These are phyloP conservation scores for Dissophora ornata DNA, from an alignment of 192 early-diverging fungal species.

Conservation along the genomic window DNA sequence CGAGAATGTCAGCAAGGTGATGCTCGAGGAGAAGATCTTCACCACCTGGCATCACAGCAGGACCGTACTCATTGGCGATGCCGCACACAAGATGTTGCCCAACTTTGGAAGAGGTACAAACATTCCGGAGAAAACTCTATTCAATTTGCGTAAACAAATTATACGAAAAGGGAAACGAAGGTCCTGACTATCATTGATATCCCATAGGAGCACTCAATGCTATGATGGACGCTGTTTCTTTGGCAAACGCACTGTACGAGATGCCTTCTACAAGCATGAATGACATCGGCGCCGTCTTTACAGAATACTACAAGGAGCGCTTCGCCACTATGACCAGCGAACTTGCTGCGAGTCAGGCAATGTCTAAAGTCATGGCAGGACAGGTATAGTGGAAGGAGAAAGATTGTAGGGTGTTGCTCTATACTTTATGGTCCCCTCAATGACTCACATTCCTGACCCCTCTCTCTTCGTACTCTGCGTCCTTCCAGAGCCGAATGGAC, in stretches of 20 bases:
- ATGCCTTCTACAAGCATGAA: slow-evolving; percentile 1
- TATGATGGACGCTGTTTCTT: slow-evolving; percentile 20
- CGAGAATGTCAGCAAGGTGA: slow-evolving; percentile 6
- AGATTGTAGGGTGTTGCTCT: no score
- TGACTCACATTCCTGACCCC: no score
- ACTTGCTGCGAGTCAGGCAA: not conserved
- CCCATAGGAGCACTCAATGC: slow-evolving; percentile 19
- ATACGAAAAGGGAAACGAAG: no score
- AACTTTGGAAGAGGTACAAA: slow-evolving; percentile 15
- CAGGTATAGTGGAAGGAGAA: no score
- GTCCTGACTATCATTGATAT: not conserved
- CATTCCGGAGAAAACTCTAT: no score
- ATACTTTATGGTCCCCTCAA: no score
- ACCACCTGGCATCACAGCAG: slow-evolving; percentile 10
- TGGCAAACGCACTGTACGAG: slow-evolving; percentile 23
- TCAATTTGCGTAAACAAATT: no score
- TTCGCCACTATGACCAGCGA: slow-evolving; percentile 6
- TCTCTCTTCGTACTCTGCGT: no score
- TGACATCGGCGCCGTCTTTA: no score
- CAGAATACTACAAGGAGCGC: slow-evolving; percentile 21
- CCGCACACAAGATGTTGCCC: slow-evolving; percentile 39
- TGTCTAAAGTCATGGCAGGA: slow-evolving; percentile 12
- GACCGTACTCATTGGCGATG: slow-evolving; percentile 19
- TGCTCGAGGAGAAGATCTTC: slow-evolving; percentile 16
- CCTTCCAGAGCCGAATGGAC: slow-evolving; percentile 6